These are phyloP conservation scores for Quaeritorhiza haematococci DNA, from an alignment of 371 early-diverging fungal species.

Conservation along the genomic window DNA sequence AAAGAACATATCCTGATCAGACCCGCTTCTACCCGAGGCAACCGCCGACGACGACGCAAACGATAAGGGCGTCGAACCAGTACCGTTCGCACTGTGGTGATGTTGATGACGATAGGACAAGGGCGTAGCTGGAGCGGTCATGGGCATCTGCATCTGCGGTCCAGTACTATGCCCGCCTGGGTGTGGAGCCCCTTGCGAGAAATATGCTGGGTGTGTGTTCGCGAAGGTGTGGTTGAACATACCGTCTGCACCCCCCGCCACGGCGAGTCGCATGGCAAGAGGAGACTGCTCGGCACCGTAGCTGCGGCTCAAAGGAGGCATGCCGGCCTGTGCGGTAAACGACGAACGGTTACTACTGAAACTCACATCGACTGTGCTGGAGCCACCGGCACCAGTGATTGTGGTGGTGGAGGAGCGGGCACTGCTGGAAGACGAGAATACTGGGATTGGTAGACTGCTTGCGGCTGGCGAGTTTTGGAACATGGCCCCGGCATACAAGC, in stretches of 20 bases:
- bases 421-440: slow-evolving; percentile 37
- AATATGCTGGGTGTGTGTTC: no score
- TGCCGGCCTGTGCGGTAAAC: no score
- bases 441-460: slow-evolving; percentile 66
- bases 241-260: no score
- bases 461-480: slow-evolving; percentile 79
- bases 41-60: not conserved
- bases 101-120: not conserved
- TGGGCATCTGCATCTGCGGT: not conserved
- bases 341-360: no score
- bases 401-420: not conserved
- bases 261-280: no score
- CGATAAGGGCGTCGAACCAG: not conserved
- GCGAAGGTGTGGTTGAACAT: no score
- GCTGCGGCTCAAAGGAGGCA: no score
- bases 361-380: no score
- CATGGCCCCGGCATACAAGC: slow-evolving; percentile 70
- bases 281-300: no score
- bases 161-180: no score
- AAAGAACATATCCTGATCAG: slow-evolving; percentile 11
- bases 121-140: not conserved
- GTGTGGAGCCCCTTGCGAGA: no score
- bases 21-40: not conserved
- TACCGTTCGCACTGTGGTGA: not conserved
- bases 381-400: no score